Base-by-base conservation (phyloP, 495 filamentous ascomycete species). In the Aspergillus bridgeri region DNA sequence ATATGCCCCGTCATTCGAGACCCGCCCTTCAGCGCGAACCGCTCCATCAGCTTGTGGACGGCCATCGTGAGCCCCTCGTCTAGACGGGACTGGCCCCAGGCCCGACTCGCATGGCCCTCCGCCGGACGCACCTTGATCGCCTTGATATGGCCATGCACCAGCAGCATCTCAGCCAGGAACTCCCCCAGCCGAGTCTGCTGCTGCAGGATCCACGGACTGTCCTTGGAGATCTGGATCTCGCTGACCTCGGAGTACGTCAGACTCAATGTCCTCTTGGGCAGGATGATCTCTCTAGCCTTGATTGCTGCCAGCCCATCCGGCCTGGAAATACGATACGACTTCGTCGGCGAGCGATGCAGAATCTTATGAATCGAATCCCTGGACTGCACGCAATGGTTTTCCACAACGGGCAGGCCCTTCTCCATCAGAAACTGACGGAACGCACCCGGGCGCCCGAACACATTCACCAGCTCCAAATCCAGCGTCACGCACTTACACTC, bases 91-190 rank as follows among this genome's bases (percentile, higher is more conserved):
- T 79, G 74, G 19, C 76, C 69, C 72, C 87, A 89, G 8, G 82
- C 79, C n/a, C n/a, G n/a, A n/a, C n/a, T n/a, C 0, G 77, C 62
- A 4, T 59, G 56, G 3, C 58, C 22, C 43, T 65, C 60, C 17
- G 61, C 64, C 9, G 83, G 80, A 56, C 86, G 88, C 13, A 86
- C 79, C 2, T 85, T 79, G 60, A 91, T 88, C 2, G 81, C 81
- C 44, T 79, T 80, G 44, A 92, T 72, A 33, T 79, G 60, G 0
- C 86, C 86, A 2, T 71, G 65, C 1, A 90, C 70, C 3, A 91
- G 68, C 11, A 93, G 74, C 1, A 86, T 57, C 57, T 92, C 88
- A 0, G 88, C 87, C 60, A 83, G 84, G 67, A 87, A 90, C 67
- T 89, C 85, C 0, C 78, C 75, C 0, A 88, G 83, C 3, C 72